A percentile compares a stretch with the other conserved stretches of the same genome.
These are phyloP conservation scores for Trichocomaceae sp. DNA, from an alignment of 2,329 filamentous ascomycete genomes.

Conservation along the genomic window DNA sequence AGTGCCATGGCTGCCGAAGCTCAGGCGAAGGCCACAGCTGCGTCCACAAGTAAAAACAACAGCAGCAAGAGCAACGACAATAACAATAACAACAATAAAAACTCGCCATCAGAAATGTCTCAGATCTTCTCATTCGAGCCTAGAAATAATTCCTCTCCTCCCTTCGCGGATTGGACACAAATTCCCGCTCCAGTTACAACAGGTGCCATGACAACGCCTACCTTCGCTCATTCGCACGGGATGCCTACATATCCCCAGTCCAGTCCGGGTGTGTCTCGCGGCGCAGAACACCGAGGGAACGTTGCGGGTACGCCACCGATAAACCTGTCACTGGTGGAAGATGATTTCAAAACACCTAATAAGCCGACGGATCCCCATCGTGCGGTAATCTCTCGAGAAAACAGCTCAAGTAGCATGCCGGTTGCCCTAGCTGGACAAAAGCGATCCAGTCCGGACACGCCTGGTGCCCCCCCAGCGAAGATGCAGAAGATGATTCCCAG, in stretches of 20 bases:
- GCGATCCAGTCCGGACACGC: slow-evolving; percentile 20
- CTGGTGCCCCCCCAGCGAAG: slow-evolving; percentile 31
- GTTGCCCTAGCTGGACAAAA: slow-evolving; percentile 18
- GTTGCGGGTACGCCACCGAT: slow-evolving; percentile 45
- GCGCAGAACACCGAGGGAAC: slow-evolving; percentile 28
- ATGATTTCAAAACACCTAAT: slow-evolving; percentile 41
- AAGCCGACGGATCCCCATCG: slow-evolving; percentile 16
- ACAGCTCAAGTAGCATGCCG: slow-evolving; percentile 17
- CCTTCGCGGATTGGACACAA: slow-evolving; percentile 32
- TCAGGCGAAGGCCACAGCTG: slow-evolving; percentile 25
- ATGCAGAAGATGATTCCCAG: slow-evolving; percentile 33
- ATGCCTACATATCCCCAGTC: slow-evolving; percentile 45
- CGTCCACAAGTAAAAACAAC: slow-evolving; percentile 19
- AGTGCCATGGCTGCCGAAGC: slow-evolving; percentile 30
- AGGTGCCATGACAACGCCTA: slow-evolving; percentile 16
- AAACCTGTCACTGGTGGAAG: slow-evolving; percentile 51
- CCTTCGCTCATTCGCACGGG: slow-evolving; percentile 17
- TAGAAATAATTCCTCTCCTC: slow-evolving; percentile 18
- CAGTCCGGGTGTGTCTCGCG: slow-evolving; percentile 43
- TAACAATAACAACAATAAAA: no score
- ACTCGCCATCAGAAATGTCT: slow-evolving; percentile 23
- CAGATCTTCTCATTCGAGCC: slow-evolving; percentile 18
- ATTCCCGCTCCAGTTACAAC: slow-evolving; percentile 23
- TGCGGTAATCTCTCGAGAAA: slow-evolving; percentile 13
- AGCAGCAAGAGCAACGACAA: no score